Evolutionary conservation across 805 yeast species (phyloP).

Genomic region (Wickerhamomyces bovis): DNA sequence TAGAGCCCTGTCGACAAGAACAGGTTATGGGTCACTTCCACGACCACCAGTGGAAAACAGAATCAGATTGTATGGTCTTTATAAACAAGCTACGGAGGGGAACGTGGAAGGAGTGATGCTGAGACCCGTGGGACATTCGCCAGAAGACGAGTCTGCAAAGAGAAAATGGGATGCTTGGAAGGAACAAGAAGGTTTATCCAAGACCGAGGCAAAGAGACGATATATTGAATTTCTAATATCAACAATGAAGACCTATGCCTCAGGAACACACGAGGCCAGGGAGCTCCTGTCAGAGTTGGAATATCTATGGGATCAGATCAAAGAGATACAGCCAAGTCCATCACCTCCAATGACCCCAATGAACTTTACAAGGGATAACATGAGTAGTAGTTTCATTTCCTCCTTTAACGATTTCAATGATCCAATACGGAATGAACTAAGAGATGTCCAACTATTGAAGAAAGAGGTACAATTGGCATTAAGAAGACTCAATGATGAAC

Average conservation of each 20-base stretch:
- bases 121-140: slow-evolving; percentile 53
- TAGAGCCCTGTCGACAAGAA: slow-evolving; percentile 59
- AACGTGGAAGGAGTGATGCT: slow-evolving; percentile 65
- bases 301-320: slow-evolving; percentile 68
- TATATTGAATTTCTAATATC: slow-evolving; percentile 65
- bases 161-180: slow-evolving; percentile 88
- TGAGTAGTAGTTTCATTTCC: slow-evolving; percentile 4
- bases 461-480: slow-evolving; percentile 22
- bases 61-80: slow-evolving; percentile 68
- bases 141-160: slow-evolving; percentile 62
- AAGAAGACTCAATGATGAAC: slow-evolving; percentile 20
- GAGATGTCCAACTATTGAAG: slow-evolving; percentile 19
- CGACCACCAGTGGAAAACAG: slow-evolving; percentile 72
- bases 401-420: background rate
- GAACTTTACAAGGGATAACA: slow-evolving; percentile 6
- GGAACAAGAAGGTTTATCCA: slow-evolving; percentile 57
- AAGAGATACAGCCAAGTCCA: slow-evolving; percentile 31
- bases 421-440: slow-evolving; percentile 11
- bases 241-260: slow-evolving; percentile 66
- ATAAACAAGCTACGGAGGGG: slow-evolving; percentile 86
- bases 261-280: slow-evolving; percentile 59
- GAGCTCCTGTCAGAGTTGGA: slow-evolving; percentile 65
- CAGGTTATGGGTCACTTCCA: slow-evolving; percentile 58
- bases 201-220: slow-evolving; percentile 65
- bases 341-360: slow-evolving; percentile 11